These are phyloP conservation scores for Chernovozyma sophiae-reginae DNA, from an alignment of 1,139 yeast species.

Conservation along the genomic window DNA sequence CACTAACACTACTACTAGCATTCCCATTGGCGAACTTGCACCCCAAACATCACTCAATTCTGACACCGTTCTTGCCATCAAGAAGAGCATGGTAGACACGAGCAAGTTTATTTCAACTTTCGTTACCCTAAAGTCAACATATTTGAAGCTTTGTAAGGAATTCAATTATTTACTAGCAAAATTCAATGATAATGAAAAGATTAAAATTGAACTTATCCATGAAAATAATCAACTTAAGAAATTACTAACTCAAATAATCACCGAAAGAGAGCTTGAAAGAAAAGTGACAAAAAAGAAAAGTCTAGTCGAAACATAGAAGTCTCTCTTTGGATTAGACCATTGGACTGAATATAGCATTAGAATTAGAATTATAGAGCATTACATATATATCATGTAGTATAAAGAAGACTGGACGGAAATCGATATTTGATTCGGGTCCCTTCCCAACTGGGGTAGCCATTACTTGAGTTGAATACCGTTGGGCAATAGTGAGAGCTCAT, in stretches of 20 bases:
- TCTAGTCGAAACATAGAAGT: too few species aligned
- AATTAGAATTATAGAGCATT: too few species aligned
- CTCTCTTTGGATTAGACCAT: too few species aligned
- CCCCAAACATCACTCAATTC: constrained; percentile 6
- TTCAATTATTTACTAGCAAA: constrained; percentile 31
- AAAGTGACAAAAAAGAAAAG: constrained; percentile 2
- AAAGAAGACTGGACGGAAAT: too few species aligned
- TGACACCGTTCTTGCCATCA: constrained; percentile 22
- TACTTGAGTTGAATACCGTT: too few species aligned
- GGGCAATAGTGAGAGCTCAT: too few species aligned
- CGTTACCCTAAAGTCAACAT: constrained; percentile 30
- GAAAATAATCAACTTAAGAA: constrained; percentile 31
- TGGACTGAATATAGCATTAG: too few species aligned
- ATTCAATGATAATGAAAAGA: constrained; percentile 33
- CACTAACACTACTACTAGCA: not conserved
- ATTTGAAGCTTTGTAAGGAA: constrained; percentile 34
- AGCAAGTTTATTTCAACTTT: constrained; percentile 27
- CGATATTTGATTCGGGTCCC: too few species aligned
- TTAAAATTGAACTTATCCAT: constrained; percentile 30
- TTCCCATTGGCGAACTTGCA: too few species aligned
- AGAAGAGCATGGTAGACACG: constrained; percentile 28
- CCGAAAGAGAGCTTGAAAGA: constrained; percentile 16
- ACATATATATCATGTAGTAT: too few species aligned
- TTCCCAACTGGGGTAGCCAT: too few species aligned
- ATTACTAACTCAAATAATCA: constrained; percentile 25